Conservation (phyloP, 1,284 basidiomycete species). For the Puccinia novopanici region DNA sequence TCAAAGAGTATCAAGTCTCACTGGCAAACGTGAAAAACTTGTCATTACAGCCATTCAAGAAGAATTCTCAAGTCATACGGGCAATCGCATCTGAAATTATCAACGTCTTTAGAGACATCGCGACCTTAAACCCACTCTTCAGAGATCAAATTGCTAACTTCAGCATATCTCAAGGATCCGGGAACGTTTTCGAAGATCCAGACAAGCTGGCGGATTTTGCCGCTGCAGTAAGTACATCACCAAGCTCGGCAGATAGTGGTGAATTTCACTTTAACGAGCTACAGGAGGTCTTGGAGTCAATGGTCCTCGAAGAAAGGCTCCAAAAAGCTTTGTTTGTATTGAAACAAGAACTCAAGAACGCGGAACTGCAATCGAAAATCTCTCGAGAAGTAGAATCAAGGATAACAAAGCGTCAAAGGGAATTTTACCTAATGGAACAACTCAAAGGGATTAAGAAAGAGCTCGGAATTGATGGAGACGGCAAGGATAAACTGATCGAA, state of each 20-base stretch:
- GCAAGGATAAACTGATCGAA: conserved; percentile 95
- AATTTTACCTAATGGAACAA: conserved; percentile 98
- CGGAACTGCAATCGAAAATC: conserved; percentile 91
- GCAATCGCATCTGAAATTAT: conserved; percentile 97
- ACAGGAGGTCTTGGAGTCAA: conserved; percentile 87
- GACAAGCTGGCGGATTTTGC: conserved; percentile 98
- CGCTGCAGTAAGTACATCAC: conserved; percentile 89
- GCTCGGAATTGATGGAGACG: conserved; percentile 93
- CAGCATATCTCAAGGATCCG: conserved; percentile 87
- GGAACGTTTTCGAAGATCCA: conserved; percentile 98
- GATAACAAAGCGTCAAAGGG: conserved; percentile 93
- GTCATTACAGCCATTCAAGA: conserved; percentile 75
- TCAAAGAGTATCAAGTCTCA: conserved; percentile 84
- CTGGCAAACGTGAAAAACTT: conserved; percentile 89
- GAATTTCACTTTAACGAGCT: conserved; percentile 60
- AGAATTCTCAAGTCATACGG: conserved; percentile 88
- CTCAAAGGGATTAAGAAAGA: conserved; percentile 99
- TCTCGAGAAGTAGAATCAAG: conserved; percentile 91
- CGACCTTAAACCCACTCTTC: conserved; percentile 94
- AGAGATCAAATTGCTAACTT: conserved; percentile 97
- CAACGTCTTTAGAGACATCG: conserved; percentile 97
- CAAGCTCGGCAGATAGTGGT: conserved; percentile 63
- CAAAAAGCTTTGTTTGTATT: conserved; percentile 87
- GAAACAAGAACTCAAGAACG: conserved; percentile 98
- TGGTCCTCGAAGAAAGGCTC: conserved; percentile 82